Percentiles rank a stretch among this genome's conserved stretches.
Evolutionary conservation across 768 basidiomycete genomes (phyloP).

Genomic region (Gymnopilus dilepis): DNA sequence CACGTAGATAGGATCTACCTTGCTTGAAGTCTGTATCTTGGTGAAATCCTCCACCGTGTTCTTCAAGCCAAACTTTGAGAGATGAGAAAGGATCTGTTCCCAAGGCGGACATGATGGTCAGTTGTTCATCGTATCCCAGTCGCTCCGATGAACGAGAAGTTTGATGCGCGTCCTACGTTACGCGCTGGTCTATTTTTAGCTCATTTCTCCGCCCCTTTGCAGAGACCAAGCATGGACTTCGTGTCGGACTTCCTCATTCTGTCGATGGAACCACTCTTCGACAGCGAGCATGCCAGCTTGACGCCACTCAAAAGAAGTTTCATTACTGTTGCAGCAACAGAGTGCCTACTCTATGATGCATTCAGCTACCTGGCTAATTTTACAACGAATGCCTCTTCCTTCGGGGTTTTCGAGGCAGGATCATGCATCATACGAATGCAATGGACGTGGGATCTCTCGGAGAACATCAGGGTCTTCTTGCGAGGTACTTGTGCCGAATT

Average conservation of each 20-base stretch:
- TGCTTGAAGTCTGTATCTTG: conserved; percentile 45
- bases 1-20: conserved; percentile 42
- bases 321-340: no score
- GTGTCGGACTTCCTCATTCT: no score
- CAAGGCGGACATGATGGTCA: conserved; percentile 16
- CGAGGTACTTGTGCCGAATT: conserved; percentile 26
- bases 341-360: not conserved
- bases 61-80: conserved; percentile 56
- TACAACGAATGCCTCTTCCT: not conserved
- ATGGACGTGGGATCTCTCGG: not conserved
- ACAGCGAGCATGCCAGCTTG: no score
- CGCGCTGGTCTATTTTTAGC: not conserved
- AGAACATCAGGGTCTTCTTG: not conserved
- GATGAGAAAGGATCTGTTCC: conserved; percentile 24
- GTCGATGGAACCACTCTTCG: no score
- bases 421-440: not conserved
- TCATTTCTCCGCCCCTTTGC: no score
- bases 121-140: no score
- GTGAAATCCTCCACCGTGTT: conserved; percentile 58
- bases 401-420: not conserved
- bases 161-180: not conserved
- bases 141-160: not conserved
- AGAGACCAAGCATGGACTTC: no score
- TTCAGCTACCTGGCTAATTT: not conserved
- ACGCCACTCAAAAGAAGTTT: not conserved